A percentile compares a stretch with the other conserved stretches of the same genome.
phyloP scores from a whole-genome alignment of 306 rosid species.

The Acmispon strigosus region DNA sequence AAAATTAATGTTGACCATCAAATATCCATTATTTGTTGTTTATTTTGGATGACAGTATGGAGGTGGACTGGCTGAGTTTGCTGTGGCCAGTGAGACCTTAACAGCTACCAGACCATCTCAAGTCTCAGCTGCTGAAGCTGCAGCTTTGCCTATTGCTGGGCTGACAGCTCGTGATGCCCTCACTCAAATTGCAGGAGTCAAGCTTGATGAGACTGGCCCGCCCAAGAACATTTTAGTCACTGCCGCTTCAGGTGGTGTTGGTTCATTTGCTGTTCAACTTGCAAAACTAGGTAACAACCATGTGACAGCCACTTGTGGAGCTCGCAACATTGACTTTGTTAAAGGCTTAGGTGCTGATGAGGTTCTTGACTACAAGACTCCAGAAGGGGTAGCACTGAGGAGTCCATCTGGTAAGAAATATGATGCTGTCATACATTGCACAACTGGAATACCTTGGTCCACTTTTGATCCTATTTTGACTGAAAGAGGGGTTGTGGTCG shows the following conservation, averaged over 20 bases:
- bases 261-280: conserved; percentile 58
- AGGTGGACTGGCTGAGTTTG: conserved; percentile 67
- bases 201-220: conserved; percentile 50
- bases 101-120: conserved; percentile 46
- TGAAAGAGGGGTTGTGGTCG: conserved; percentile 47
- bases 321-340: conserved; percentile 54
- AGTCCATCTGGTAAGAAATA: conserved; percentile 66
- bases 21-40: neutral
- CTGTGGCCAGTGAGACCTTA: conserved; percentile 34
- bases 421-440: conserved; percentile 47
- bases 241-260: conserved; percentile 59
- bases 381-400: conserved; percentile 48
- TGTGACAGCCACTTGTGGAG: conserved; percentile 70
- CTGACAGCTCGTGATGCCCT: conserved; percentile 66
- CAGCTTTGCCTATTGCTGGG: conserved; percentile 53
- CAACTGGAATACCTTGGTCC: conserved; percentile 57
- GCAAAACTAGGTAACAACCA: conserved; percentile 57
- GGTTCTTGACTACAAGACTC: conserved; percentile 64
- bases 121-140: conserved; percentile 55
- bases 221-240: conserved; percentile 47
- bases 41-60: conserved; percentile 44
- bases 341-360: conserved; percentile 67
- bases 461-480: conserved; percentile 46
- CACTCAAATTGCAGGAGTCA: conserved; percentile 51
- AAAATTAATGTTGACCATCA: too few relatives aligned